Evolutionary conservation across 108 stramenopile species (phyloP), one percentile per base, ranked within the genome.

Genomic region (Stephanodiscus triporus): DNA sequence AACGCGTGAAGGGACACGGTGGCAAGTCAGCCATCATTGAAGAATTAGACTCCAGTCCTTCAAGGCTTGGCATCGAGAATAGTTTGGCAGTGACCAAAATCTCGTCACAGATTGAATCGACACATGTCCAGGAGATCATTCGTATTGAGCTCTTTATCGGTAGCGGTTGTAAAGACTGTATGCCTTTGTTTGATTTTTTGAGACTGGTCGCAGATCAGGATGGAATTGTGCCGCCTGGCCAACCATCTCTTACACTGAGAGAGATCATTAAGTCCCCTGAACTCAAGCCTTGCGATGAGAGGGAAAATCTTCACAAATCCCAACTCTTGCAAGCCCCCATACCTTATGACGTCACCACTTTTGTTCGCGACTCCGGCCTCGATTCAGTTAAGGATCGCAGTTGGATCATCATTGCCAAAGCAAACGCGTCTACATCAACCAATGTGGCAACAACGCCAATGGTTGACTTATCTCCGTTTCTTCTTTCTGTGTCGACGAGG

Each of bases 1-100:
- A 78, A 38, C 77, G 77, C 10, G 70, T 78, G 36, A 78, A 72
- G 42, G 69, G 77, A 51, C 58, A 53, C 47, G 77, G 77, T 26
- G 69, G 70, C 13, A 70, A 56, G 34, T 24, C 45, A 30, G 17
- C 50, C 36, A 78, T 78, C 48, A 71, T 78, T 13, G 77, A 78
- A 53, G 77, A 78, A 38, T 14, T 72, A 4, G 54, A 73, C 47
- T 37, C 51, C 20, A 22, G 5, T 19, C 60, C 60, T 2, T 36
- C 70, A 20, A 51, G 30, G 56, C 29, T 2, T 8, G 58, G 61
- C 40, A 24, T 19, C 8, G 7, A 24, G 20, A 53, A 53, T 24
- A 57, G 30, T 17, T 17, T 57, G 27, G 17, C 56, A 57, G 32
- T 10, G 56, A 29, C 7, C 10, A 17, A 27, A 32, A 14, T 32